Base-by-base conservation (phyloP, 192 early-diverging fungal genomes). In the Rhizophagus clarus region DNA sequence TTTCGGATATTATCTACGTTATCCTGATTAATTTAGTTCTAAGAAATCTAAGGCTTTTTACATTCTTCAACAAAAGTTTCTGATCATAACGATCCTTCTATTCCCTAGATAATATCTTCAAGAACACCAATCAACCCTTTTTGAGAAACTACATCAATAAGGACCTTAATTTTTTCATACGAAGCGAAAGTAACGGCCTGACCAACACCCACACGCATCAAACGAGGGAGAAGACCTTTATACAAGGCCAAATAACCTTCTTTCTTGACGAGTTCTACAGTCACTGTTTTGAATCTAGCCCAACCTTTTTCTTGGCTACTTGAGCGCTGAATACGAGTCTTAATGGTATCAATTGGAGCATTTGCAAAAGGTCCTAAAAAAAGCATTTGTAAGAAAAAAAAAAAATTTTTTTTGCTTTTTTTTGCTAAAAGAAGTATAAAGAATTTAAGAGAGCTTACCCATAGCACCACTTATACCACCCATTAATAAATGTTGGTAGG, bases 181-280 rank as follows among this genome's bases (percentile, higher is more conserved):
- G 98, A 95, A 89, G 96, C 95, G 84, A 99, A 99, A 4, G 95
- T 97, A 84, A 99, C 94, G 60, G 96, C 96, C 83, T 99, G 97
- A 64, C 97, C 97, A 15, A 97, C 96, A 32, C 97, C 97, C 11
- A 99, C 97, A 77, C 97, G 90, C 83, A 99, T 86, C 8, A 99
- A 87, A 72, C 97, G 92, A 40, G 97, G 97, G 3, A 95, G 95
- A 20, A 97, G 83, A 64, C 97, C 97, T 87, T 96, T 95, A 88
- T 99, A 99, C 85, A 99, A 98, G 3, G 97, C 97, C 60, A 84
- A 83, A 86, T 88, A 94, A 31, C 97, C 97, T 86, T 99, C 96
- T 81, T 96, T 97, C 81, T 92, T 88, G 51, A 90, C 80, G 67
- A 99, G 96, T 6, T 90, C 88, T 11, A 84, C 81, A n/a, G 95